These are phyloP conservation scores for Casuarina equisetifolia DNA, from an alignment of 306 rosid genomes.

Conservation along the genomic window DNA sequence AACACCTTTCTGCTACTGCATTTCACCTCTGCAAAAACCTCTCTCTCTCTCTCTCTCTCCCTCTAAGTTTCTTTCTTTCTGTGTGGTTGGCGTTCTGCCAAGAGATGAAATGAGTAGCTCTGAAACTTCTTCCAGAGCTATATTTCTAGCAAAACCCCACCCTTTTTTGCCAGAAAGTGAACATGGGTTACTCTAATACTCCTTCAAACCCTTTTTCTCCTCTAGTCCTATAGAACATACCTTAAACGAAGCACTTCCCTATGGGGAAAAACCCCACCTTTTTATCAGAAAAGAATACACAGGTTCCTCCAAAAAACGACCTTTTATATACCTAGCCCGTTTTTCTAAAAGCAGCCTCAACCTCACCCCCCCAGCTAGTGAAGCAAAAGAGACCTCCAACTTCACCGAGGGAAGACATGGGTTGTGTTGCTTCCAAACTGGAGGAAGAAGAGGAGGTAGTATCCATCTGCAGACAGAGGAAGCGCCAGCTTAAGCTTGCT, in stretches of 20 bases:
- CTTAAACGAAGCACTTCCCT: slow-evolving; percentile 30
- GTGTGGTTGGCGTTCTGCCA: not conserved
- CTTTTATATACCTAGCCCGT: slow-evolving; percentile 37
- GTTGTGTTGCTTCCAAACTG: slow-evolving; percentile 92
- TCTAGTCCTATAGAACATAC: slow-evolving; percentile 35
- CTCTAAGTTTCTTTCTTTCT: too few species aligned
- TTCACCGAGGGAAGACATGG: slow-evolving; percentile 50
- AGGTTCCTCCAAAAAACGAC: slow-evolving; percentile 40
- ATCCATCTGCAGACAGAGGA: slow-evolving; percentile 84
- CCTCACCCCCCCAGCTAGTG: slow-evolving; percentile 4
- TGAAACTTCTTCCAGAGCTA: slow-evolving; percentile 19
- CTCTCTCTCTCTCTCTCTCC: slow-evolving; percentile 6
- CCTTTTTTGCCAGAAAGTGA: slow-evolving; percentile 25
- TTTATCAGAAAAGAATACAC: slow-evolving; percentile 43
- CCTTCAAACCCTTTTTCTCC: slow-evolving; percentile 29
- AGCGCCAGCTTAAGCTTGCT: slow-evolving; percentile 64
- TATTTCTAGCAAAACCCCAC: slow-evolving; percentile 25
- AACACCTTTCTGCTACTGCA: not conserved
- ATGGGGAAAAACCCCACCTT: slow-evolving; percentile 43
- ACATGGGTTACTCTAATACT: slow-evolving; percentile 34
- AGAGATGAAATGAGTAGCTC: slow-evolving; percentile 31
- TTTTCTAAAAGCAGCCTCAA: slow-evolving; percentile 30
- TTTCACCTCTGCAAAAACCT: not conserved
- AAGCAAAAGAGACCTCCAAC: slow-evolving; percentile 21
- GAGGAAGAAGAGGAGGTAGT: slow-evolving; percentile 90